Evolutionary conservation across 176 grass and related monocot species (phyloP).

Genomic region (Areca catechu): DNA sequence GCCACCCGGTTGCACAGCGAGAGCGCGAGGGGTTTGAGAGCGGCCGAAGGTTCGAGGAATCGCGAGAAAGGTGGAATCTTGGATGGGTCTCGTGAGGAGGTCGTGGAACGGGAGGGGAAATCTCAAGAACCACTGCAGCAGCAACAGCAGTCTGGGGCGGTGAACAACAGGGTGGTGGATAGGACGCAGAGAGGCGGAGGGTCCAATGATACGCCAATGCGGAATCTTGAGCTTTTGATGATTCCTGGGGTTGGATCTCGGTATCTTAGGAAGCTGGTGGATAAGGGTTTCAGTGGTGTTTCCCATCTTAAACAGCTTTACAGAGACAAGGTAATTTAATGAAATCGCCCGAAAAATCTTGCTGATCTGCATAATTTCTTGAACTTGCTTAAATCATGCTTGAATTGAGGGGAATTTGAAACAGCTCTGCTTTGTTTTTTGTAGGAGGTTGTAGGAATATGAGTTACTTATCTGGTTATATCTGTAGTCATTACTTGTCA

Average conservation of each 20-base stretch:
- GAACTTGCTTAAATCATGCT: no score
- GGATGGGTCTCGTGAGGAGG: background rate
- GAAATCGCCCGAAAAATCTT: no score
- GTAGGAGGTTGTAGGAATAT: no score
- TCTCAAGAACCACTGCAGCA: no score
- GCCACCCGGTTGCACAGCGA: background rate
- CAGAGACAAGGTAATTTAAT: constrained; percentile 52
- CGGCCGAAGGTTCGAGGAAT: constrained; percentile 1
- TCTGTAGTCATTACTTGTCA: no score
- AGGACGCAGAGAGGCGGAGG: constrained; percentile 42
- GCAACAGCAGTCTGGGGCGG: no score
- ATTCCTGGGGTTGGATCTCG: constrained; percentile 70
- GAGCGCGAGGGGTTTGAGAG: background rate
- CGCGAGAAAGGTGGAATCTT: background rate
- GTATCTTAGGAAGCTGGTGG: constrained; percentile 75
- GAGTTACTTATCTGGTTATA: no score
- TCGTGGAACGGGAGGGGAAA: background rate
- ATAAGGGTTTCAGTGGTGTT: constrained; percentile 70
- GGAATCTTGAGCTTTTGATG: constrained; percentile 49
- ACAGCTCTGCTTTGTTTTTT: no score
- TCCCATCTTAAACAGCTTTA: constrained; percentile 83
- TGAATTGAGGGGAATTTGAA: no score
- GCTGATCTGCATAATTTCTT: no score
- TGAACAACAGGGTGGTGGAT: constrained; percentile 4
- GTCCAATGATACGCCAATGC: constrained; percentile 11